Evolutionary conservation across 176 grass and related monocot species (phyloP).

Genomic region (Carex littledalei): DNA sequence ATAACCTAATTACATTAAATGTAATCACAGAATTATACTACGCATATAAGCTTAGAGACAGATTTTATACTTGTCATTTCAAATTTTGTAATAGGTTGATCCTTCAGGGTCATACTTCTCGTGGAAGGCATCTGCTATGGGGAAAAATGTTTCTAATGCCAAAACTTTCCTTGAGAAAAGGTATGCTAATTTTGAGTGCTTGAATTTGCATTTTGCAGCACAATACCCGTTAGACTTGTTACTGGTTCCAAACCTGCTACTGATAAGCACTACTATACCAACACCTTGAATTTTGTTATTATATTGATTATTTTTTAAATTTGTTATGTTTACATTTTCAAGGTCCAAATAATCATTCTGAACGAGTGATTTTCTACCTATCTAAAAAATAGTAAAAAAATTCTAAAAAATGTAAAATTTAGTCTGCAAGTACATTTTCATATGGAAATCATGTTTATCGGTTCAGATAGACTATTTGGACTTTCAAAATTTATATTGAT

Average conservation of each 20-base stretch:
- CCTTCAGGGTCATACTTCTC: conserved; percentile 95
- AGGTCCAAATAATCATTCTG: no score
- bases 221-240: background rate
- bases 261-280: background rate
- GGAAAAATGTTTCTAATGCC: conserved; percentile 92
- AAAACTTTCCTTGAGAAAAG: conserved; percentile 97
- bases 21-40: background rate
- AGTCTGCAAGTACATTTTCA: no score
- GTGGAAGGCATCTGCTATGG: conserved; percentile 98
- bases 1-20: background rate
- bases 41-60: background rate
- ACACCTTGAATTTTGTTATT: background rate
- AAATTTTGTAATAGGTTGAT: conserved; percentile 47
- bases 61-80: background rate
- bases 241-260: background rate
- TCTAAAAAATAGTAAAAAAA: no score
- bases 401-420: no score
- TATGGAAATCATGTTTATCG: no score
- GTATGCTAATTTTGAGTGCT: conserved; percentile 18
- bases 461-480: no score
- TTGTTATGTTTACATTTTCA: background rate
- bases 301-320: background rate
- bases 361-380: no score
- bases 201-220: background rate
- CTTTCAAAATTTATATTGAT: no score